A percentile compares a stretch with the other conserved stretches of the same genome.
These are phyloP conservation scores for Boletus rubescentipes DNA, from an alignment of 768 basidiomycete species.

Conservation along the genomic window DNA sequence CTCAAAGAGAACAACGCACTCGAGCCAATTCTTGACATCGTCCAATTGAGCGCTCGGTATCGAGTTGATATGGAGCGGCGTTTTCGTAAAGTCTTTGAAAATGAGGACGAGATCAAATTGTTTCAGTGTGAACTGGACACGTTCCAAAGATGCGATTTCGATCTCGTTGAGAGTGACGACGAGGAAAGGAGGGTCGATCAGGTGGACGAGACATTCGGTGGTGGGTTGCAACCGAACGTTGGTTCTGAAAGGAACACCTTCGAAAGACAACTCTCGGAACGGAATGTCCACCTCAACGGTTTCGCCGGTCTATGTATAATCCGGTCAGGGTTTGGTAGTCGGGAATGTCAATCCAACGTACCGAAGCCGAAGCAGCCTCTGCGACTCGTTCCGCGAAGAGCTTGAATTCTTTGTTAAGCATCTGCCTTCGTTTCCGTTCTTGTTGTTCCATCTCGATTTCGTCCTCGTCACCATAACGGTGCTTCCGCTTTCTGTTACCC, in stretches of 20 bases:
- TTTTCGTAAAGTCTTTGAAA: constrained; percentile 92
- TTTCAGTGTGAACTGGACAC: constrained; percentile 93
- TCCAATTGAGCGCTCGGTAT: constrained; percentile 89
- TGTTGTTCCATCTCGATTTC: constrained; percentile 99
- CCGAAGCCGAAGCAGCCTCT: constrained; percentile 75
- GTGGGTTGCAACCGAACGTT: constrained; percentile 95
- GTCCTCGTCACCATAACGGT: constrained; percentile 97
- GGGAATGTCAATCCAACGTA: constrained; percentile 39
- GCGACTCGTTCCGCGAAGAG: constrained; percentile 90
- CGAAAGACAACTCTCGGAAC: constrained; percentile 95
- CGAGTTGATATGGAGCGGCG: constrained; percentile 94
- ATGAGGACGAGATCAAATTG: constrained; percentile 98
- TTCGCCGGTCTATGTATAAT: constrained; percentile 61
- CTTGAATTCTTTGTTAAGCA: constrained; percentile 93
- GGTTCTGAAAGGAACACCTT: constrained; percentile 94
- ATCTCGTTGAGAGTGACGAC: constrained; percentile 94
- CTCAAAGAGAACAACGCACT: constrained; percentile 53
- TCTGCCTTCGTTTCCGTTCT: constrained; percentile 84
- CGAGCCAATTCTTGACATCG: constrained; percentile 98
- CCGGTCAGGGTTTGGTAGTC: not conserved
- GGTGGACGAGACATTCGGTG: constrained; percentile 93
- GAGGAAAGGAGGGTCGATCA: constrained; percentile 93
- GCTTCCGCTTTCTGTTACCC: constrained; percentile 96
- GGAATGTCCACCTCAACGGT: constrained; percentile 93
- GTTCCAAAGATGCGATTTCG: constrained; percentile 94